Base-by-base conservation (phyloP, 305 asterid species). In the Stenogyne calaminthoides region DNA sequence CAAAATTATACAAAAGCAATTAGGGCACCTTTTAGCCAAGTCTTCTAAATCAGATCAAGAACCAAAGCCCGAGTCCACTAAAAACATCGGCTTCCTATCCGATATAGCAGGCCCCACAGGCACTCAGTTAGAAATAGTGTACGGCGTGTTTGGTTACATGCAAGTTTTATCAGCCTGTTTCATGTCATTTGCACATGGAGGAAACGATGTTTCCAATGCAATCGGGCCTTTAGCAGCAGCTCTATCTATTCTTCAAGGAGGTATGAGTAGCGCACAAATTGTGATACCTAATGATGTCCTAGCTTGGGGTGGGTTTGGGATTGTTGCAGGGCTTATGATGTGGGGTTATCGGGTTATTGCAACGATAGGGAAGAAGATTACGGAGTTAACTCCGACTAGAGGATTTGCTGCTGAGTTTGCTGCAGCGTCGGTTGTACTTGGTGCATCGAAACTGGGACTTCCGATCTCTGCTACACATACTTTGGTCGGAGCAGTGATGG, bases 261-360 rank as follows among this genome's bases (percentile, higher is more conserved):
- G 97, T 0, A 39, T 80, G 74, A 83, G 84, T 46, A 84, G 87
- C 9, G 87, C 83, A 0, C 85, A 85, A 60, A 90, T 92, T 25
- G 86, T 90, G 32, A 92, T 94, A 37, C 99, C 99, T 0, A 86
- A 70, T 12, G 97, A 92, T 63, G 91, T 94, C 44, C 83, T 94
- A 20, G 97, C 99, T 2, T 94, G 98, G 99, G 99, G 99, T 11
- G 99, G 98, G 7, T 92, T 94, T 51, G 99, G 99, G 72, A 91
- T 94, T 70, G 96, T 90, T 1, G 98, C 98, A 20, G 99, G 99
- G 79, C 89, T 92, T 9, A 80, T 70, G 75, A 90, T 94, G 88
- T 90, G 97, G 97, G 98, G 99, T 9, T 89, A 94, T 64, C 77
- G 98, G 29, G 99, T 94, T 49, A 91, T 91, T 8, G 85, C 97